Evolutionary conservation across 176 grass and related monocot species (phyloP), one percentile per base, ranked within the genome.

Genomic region (Panicum miliaceum): DNA sequence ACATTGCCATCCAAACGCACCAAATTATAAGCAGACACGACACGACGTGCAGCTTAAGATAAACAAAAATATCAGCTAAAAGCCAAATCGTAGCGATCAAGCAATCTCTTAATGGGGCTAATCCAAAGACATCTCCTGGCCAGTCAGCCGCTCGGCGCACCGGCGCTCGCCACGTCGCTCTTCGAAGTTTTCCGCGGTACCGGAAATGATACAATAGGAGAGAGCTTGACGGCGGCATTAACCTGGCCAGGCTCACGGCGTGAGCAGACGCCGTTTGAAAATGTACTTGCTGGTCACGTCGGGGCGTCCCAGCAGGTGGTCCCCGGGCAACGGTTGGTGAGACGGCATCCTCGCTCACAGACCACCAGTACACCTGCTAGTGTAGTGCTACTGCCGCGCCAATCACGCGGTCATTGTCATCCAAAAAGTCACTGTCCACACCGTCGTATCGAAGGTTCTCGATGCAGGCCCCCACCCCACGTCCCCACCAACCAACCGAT

Each of bases 221-320:
- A 64, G 1, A 7, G 27, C 25, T 16, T 64, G 60, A 64, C 23
- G 69, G 41, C 68, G 12, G 25, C 60, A 13, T 64, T 15, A 15
- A 71, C 68, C 41, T 15, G n/a, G 43, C 45, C 45, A 13, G 42
- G 69, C 42, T 72, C 69, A 72, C n/a, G 69, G 42, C 69, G 69
- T 72, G 23, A 26, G 42, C n/a, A 47, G 43, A 50, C 43, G 43
- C 25, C 42, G 69, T 72, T 32, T 3, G n/a, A 29, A 27, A 32
- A 32, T 32, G 47, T 50, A 9, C 47, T 15, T 50, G 47, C 47
- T 15, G 0, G 47, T 10, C 47, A 16, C 7, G 45, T 3, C 45
- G 7, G 45, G 45, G 7, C 13, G 45, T 12, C 11, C 45, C 45
- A 47, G 45, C 11, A 13, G 12, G 3, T 47, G 43, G 43, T 11